phyloP scores from a whole-genome alignment of 2,329 filamentous ascomycete genomes.

The Ceratocystis huliohia region DNA sequence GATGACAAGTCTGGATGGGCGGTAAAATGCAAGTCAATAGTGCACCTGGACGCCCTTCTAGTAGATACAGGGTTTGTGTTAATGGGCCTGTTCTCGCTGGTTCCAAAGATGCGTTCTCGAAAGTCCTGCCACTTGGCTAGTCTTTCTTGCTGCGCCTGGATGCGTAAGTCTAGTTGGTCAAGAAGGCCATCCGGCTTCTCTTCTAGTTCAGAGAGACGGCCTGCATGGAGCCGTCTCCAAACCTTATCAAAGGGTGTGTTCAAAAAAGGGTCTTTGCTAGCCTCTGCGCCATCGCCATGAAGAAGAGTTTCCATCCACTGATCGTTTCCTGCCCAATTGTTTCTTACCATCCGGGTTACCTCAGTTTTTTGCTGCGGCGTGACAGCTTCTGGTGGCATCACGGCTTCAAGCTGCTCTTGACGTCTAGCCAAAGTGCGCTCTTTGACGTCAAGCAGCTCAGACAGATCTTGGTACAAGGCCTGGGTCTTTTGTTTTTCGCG shows the following conservation, averaged over 20 bases:
- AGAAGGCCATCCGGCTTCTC: slow-evolving; percentile 42
- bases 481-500: slow-evolving; percentile 47
- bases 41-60: slow-evolving; percentile 27
- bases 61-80: slow-evolving; percentile 23
- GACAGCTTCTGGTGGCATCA: slow-evolving; percentile 26
- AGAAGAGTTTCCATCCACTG: slow-evolving; percentile 61
- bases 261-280: slow-evolving; percentile 50
- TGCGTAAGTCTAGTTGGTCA: slow-evolving; percentile 56
- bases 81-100: slow-evolving; percentile 23
- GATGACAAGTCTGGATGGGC: slow-evolving; percentile 33
- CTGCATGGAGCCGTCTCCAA: slow-evolving; percentile 54
- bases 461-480: slow-evolving; percentile 49
- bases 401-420: slow-evolving; percentile 34
- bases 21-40: slow-evolving; percentile 43
- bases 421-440: slow-evolving; percentile 44
- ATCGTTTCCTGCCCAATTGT: slow-evolving; percentile 68
- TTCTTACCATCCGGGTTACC: slow-evolving; percentile 48
- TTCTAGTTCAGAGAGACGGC: slow-evolving; percentile 44
- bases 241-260: slow-evolving; percentile 55
- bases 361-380: slow-evolving; percentile 35
- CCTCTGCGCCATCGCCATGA: slow-evolving; percentile 45
- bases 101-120: slow-evolving; percentile 36
- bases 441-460: slow-evolving; percentile 50
- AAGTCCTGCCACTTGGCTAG: slow-evolving; percentile 65
- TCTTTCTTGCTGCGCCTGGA: slow-evolving; percentile 53